Evolutionary conservation across 305 asterid species (phyloP).

Genomic region (Rubia tinctorum): DNA sequence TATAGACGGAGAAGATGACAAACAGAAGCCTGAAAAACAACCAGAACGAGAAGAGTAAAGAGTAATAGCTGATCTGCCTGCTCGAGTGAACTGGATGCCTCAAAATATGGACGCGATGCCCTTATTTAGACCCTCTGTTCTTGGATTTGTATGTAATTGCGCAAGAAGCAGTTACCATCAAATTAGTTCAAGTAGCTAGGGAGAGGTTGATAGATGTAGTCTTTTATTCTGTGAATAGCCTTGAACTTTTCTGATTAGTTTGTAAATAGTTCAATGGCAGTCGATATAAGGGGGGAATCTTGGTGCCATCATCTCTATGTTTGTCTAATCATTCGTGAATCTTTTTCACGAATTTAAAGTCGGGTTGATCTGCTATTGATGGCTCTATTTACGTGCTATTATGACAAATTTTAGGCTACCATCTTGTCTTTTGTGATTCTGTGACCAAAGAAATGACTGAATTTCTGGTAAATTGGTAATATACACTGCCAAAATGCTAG

Average conservation of each 20-base stretch:
- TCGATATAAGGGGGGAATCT: not conserved
- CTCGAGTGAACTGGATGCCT: slow-evolving; percentile 4
- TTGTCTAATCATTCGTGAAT: not conserved
- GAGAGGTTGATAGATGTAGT: not conserved
- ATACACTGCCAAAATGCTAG: not conserved
- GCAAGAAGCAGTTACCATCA: slow-evolving; percentile 19
- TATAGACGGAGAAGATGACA: slow-evolving; percentile 21
- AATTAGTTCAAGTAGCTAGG: slow-evolving; percentile 9
- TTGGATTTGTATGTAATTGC: slow-evolving; percentile 22
- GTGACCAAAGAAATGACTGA: not conserved
- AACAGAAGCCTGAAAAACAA: slow-evolving; percentile 11
- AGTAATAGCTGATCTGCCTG: not conserved
- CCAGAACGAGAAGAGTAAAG: slow-evolving; percentile 16
- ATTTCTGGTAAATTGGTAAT: not conserved
- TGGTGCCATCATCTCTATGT: not conserved
- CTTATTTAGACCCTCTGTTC: slow-evolving; percentile 6
- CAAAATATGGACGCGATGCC: not conserved
- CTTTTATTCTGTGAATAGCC: slow-evolving; percentile 6
- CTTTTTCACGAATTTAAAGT: not conserved
- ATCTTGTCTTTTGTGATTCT: not conserved
- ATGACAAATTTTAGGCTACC: no score
- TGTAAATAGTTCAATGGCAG: slow-evolving; percentile 16
- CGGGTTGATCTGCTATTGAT: not conserved
- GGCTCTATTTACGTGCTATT: not conserved
- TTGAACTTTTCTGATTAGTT: not conserved